Base-by-base conservation (phyloP, 345 rosid genomes). In the Atalantia buxifolia region DNA sequence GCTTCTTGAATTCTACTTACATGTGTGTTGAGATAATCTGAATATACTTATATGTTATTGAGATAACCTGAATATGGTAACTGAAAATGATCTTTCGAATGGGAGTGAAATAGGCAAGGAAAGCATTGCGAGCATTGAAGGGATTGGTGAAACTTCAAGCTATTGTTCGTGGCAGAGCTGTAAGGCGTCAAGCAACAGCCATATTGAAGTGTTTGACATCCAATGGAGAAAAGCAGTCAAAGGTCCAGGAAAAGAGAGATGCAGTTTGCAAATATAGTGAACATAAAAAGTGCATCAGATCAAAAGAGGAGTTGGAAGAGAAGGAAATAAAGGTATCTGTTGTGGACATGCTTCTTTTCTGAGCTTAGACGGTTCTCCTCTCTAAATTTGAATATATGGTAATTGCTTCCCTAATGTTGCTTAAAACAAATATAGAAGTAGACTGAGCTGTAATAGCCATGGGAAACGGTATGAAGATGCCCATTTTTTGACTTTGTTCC, bases 131-230 rank as follows among this genome's bases (percentile, higher is more conserved):
- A 18, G 99, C 98, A 31, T 74, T 95, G 28, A 92, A 90, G 81
- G 99, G 96, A 76, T 67, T 93, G 14, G 97, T 93, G 83, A 91
- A 83, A 89, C 93, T 95, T 59, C 99, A 95, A 89, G 97, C 98
- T 24, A 85, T 93, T 66, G 91, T 84, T 38, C 93, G 98, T 18
- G 99, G 98, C 14, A 77, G 81, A 83, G 91, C 88, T 42, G 93
- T 87, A 71, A 89, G 99, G 71, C 85, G 91, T 65, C 81, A 81
- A 69, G 33, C 78, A 36, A 64, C 69, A 50, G 50, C n/a, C 74
- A 74, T 50, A 28, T 4, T 80, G 77, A 87, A 87, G 70, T 70
- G 50, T 78, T 82, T 70, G 62, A 78, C 83, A 35, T 85, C 84
- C 18, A 82, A 60, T 56, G 68, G 69, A 59, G 77, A 81, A 69